A percentile compares a stretch with the other conserved stretches of the same genome.
phyloP scores from a whole-genome alignment of 1,284 basidiomycete genomes.

The Somion occarium region DNA sequence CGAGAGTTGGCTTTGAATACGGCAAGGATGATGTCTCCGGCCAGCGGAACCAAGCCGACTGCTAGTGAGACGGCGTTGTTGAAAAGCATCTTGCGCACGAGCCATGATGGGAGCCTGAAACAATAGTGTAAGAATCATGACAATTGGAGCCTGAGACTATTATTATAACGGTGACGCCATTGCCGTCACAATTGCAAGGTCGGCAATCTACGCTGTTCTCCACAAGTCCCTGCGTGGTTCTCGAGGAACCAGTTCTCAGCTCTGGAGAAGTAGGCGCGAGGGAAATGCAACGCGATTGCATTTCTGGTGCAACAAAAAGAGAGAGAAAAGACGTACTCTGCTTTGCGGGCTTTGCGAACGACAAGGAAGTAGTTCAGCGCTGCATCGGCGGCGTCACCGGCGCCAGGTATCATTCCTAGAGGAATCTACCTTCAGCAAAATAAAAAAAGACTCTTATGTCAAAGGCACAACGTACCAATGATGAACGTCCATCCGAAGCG shows the following conservation, averaged over 20 bases:
- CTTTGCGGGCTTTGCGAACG: conserved; percentile 70
- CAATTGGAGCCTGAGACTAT: no score
- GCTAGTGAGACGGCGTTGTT: conserved; percentile 76
- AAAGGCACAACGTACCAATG: conserved; percentile 45
- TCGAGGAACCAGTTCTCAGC: no score
- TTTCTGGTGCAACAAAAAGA: no score
- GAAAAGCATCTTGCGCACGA: conserved; percentile 68
- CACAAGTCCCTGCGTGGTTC: no score
- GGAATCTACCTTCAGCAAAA: not conserved
- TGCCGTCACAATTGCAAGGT: no score
- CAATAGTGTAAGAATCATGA: not conserved
- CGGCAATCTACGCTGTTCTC: no score
- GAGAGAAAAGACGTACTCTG: conserved; percentile 39
- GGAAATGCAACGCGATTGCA: no score
- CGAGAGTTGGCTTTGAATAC: conserved; percentile 86
- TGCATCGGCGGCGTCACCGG: conserved; percentile 64
- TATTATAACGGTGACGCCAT: no score
- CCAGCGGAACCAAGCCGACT: conserved; percentile 74
- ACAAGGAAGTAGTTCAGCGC: conserved; percentile 76
- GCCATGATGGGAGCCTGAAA: conserved; percentile 58
- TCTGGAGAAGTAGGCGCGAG: no score
- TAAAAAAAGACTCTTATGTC: not conserved
- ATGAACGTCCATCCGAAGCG: conserved; percentile 86
- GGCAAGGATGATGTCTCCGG: conserved; percentile 75
- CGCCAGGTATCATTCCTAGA: conserved; percentile 65